Base-by-base conservation (phyloP, 179 eudicot genomes). In the Carnegiea gigantea region DNA sequence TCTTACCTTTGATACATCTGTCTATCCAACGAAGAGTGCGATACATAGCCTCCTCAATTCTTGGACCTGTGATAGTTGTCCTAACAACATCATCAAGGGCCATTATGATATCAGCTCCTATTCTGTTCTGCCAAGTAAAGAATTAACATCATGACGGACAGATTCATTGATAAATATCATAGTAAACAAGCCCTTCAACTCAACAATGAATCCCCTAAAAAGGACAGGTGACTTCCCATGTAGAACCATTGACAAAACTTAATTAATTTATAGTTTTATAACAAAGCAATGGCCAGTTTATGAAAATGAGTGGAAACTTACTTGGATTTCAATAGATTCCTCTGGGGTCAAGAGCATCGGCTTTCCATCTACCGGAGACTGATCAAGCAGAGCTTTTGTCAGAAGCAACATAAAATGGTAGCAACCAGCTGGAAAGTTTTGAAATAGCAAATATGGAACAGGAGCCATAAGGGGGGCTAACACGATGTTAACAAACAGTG, bases 21-120 rank as follows among this genome's bases (percentile, higher is more conserved):
- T 95, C 98, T 81, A 95, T 95, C 98, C 98, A 95, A 73, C 97
- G 94, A 82, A 95, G 90, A 76, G 98, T 95, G 54, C 95, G 96
- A 86, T 93, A 89, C 98, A 93, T 93, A 82, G 98, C 98, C 89
- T 93, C 98, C 86, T 95, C 93, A 83, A 95, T 89, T 76, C 98
- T 89, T 79, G 97, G 98, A 81, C 98, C 98, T 10, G 91, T 95
- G 36, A 87, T 92, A 60, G 97, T 93, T 77, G 98, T 95, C 84
- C 54, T 92, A 51, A 95, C 94, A 76, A 95, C 98, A 88, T 95
- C 98, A 78, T 95, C 98, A 53, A 95, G 93, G 71, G 98, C 98
- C 98, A 95, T 93, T 33, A 95, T 95, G 46, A 93, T 92, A 86
- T 95, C 98, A 64, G 97, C 98, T 84, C 98, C 97, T 79, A 95